phyloP scores from a whole-genome alignment of 768 basidiomycete genomes.

The Boletales sp. region DNA sequence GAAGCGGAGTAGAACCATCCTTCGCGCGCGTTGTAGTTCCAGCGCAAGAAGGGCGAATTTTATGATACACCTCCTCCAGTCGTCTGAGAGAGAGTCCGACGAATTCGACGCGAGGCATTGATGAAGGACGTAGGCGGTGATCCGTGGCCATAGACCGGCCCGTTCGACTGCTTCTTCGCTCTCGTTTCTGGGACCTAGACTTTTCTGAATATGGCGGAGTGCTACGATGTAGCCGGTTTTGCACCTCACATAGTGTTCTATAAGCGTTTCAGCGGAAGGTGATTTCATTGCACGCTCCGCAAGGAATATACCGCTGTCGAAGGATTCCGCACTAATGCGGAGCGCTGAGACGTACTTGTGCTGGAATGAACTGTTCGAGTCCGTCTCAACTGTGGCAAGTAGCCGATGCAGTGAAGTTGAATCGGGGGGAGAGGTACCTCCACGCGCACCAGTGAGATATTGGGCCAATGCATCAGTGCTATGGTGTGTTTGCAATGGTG shows the following conservation, averaged over 20 bases:
- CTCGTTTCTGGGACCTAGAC: background rate
- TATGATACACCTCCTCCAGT: constrained; percentile 30
- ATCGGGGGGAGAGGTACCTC: background rate
- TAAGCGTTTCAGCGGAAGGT: background rate
- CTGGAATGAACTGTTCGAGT: background rate
- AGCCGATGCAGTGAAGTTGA: background rate
- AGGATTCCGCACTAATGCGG: background rate
- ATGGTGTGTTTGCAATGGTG: background rate
- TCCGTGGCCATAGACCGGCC: constrained; percentile 34
- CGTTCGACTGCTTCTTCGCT: constrained; percentile 3
- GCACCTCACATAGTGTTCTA: background rate
- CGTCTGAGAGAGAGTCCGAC: background rate
- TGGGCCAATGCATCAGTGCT: background rate
- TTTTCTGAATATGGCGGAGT: background rate
- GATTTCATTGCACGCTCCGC: background rate
- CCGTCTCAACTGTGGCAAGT: background rate
- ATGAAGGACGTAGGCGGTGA: constrained; percentile 28
- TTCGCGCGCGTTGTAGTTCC: constrained; percentile 33
- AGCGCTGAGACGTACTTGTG: background rate
- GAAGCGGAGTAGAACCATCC: constrained; percentile 24
- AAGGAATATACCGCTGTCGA: background rate
- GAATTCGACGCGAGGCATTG: constrained; percentile 23
- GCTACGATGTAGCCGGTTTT: background rate
- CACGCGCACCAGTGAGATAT: background rate
- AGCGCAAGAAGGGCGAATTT: constrained; percentile 25